Evolutionary conservation across 208 protist genomes (phyloP).

Genomic region (Leptomonas seymouri): DNA sequence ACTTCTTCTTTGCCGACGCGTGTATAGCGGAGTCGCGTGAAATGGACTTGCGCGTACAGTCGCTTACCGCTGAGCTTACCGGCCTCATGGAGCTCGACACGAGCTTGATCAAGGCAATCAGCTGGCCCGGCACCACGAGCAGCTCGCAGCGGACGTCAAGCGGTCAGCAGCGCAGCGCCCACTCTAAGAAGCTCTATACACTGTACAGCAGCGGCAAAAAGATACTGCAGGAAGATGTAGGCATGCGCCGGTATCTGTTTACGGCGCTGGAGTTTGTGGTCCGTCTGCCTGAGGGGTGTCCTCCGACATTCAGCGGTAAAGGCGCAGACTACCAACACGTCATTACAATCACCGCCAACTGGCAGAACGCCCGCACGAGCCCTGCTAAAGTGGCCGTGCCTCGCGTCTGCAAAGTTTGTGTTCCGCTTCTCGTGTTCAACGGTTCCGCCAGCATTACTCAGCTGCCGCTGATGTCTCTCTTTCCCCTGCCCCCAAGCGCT

Average conservation of each 20-base stretch:
- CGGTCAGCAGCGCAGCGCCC: not conserved
- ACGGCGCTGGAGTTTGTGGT: constrained; percentile 37
- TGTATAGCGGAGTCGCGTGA: constrained; percentile 21
- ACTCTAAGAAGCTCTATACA: constrained; percentile 8
- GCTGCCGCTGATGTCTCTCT: constrained; percentile 37
- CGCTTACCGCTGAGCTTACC: constrained; percentile 31
- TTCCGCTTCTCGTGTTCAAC: constrained; percentile 35
- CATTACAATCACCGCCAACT: constrained; percentile 26
- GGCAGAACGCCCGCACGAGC: constrained; percentile 10
- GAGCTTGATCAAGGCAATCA: constrained; percentile 36
- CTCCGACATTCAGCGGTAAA: constrained; percentile 51
- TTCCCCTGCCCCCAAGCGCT: constrained; percentile 29
- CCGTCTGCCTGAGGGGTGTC: constrained; percentile 49
- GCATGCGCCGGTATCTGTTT: constrained; percentile 29
- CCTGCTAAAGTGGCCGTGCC: not conserved
- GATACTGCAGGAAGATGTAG: constrained; percentile 14
- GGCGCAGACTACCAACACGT: constrained; percentile 28
- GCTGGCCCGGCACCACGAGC: constrained; percentile 15
- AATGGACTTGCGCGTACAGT: constrained; percentile 35
- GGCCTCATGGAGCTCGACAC: constrained; percentile 36
- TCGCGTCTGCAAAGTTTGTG: constrained; percentile 1
- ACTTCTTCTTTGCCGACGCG: constrained; percentile 46
- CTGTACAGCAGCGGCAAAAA: constrained; percentile 26
- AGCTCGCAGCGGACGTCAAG: not conserved
- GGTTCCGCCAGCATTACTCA: constrained; percentile 20